Evolutionary conservation across 169 alveolate species (phyloP), one percentile per base, ranked within the genome.

Genomic region (Cyclospora cayetanensis): DNA sequence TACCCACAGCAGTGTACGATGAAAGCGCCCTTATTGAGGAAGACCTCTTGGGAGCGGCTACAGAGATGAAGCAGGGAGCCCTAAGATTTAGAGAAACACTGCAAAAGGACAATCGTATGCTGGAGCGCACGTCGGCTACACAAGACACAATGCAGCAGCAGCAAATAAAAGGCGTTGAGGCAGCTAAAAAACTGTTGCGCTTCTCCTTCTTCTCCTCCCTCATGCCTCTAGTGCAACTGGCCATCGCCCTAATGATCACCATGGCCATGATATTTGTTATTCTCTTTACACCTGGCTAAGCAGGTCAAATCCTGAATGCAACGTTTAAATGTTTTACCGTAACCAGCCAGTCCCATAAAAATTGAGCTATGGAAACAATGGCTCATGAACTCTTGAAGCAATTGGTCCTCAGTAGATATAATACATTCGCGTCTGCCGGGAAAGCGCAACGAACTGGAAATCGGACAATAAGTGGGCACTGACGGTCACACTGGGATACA

Each of bases 71-170:
- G 42, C 85, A 74, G 29, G 85, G 85, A n/a, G 85, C 85, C 1
- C 29, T 74, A 39, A 74, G 41, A 52, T 74, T 74, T 12, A 74
- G 65, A n/a, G 63, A 74, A 41, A 12, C 65, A 41, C 18, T 74
- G 52, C 85, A 74, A 63, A 74, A 42, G 27, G 85, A 74, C 85
- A 74, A 74, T 22, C 31, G 27, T 15, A 37, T 74, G 25, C 22
- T 74, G 85, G 65, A 42, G 50, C 85, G 85, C n/a, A 74, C 85
- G 85, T 55, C 85, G 43, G 85, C 85, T n/a, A 74, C 66, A 4
- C 85, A 74, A 42, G 85, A 74, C n/a, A 25, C 85, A 11, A 15
- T 74, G 60, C 85, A 74, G 42, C 85, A 41, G 63, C 53, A 74
- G 60, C 85, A 74, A 63, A 22, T n/a, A 41, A 55, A 52, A 63